Conservation (phyloP, 2,329 filamentous ascomycete species). For the Hortaea sp. region DNA sequence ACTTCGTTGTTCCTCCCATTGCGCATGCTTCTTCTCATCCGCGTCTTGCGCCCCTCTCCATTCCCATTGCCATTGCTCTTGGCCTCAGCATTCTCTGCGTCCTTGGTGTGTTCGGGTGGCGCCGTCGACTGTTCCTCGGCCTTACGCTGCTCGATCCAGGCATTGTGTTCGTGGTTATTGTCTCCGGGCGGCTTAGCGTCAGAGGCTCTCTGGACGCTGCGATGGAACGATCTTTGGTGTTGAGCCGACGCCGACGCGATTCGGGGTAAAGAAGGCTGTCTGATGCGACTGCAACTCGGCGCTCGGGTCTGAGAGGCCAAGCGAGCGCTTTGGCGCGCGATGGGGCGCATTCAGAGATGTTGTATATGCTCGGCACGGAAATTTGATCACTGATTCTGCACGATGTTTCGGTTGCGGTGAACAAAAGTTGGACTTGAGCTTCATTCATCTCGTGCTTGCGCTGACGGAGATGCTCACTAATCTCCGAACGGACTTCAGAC, state of each 20-base stretch:
- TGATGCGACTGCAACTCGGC: conserved; percentile 10
- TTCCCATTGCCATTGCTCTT: background rate
- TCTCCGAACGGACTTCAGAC: too few species aligned
- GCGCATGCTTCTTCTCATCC: conserved; percentile 11
- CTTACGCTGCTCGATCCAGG: conserved; percentile 10
- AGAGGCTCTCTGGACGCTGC: conserved; percentile 7
- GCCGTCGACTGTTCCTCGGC: conserved; percentile 3
- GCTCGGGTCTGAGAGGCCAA: conserved; percentile 16
- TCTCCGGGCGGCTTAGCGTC: conserved; percentile 12
- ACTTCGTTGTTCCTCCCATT: conserved; percentile 11
- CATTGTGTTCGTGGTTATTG: conserved; percentile 9
- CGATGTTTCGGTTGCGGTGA: background rate
- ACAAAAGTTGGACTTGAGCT: background rate
- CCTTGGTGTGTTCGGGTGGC: background rate
- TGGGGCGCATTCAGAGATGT: conserved; percentile 16
- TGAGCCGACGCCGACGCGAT: conserved; percentile 4
- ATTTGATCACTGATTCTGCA: background rate
- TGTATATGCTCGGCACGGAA: background rate
- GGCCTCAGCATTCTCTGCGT: conserved; percentile 3
- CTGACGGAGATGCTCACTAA: too few species aligned
- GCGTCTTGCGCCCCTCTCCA: conserved; percentile 7
- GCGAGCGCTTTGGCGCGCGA: conserved; percentile 23
- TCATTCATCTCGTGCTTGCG: background rate
- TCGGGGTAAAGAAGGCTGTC: conserved; percentile 1
- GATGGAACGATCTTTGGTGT: conserved; percentile 13